Base-by-base conservation (phyloP, 371 early-diverging fungal species). In the Nematocida major region DNA sequence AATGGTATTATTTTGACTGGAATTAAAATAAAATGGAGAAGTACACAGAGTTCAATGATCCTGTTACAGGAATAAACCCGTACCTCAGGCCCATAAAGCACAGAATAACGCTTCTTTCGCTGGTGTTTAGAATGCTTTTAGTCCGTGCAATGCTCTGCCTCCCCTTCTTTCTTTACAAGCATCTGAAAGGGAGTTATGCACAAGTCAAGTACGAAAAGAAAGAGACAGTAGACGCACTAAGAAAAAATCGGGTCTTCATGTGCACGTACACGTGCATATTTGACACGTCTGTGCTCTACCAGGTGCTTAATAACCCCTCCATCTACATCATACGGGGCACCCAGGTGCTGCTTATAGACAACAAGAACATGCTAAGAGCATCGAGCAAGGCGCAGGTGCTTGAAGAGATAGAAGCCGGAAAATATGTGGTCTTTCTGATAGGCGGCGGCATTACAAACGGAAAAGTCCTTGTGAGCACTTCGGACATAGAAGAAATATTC, bases 41-140 rank as follows among this genome's bases (percentile, higher is more conserved):
- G 59, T 79, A 68, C 53, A 30, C 79, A 61, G 57, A 73, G n/a
- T 79, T 79, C 32, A 68, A 38, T 30, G 79, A 79, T 26, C 59
- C 79, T 3, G 45, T 62, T 1, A 79, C 79, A 22, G 79, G 79
- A 38, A 39, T 68, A 15, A 79, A 79, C 36, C 79, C 79, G n/a
- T 79, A 62, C 51, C 30, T 61, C 7, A 11, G 76, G 11, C 5
- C 5, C 1, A 73, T 39, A 22, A 73, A 63, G 39, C 28, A 42
- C 26, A 18, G 26, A 22, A 34, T 57, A 7, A 32, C 11, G 7
- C 28, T 57, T 20, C 38, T 57, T 36, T 30, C 18, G 22, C 18
- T 30, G 9, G 7, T 69, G 28, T 26, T 69, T 1, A 47, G 28
- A 15, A 22, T 20, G 20, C 24, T 47, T 62, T 4, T 62, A n/a